Conservation (phyloP, 2,329 filamentous ascomycete genomes). For the Talaromyces atroroseus region DNA sequence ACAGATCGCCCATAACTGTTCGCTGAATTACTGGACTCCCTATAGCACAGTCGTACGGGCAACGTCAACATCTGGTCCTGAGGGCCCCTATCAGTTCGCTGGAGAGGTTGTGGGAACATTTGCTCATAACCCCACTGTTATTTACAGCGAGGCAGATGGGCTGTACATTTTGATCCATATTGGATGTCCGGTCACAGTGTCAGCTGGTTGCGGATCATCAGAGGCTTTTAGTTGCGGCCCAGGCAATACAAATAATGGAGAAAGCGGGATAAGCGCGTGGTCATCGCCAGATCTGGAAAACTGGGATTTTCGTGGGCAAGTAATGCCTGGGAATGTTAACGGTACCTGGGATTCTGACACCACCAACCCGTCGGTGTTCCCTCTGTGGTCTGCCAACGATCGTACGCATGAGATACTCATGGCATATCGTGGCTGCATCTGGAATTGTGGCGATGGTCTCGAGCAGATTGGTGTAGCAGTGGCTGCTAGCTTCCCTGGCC, state of each 20-base stretch:
- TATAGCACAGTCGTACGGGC: slow-evolving; percentile 44
- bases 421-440: slow-evolving; percentile 15
- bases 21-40: slow-evolving; percentile 45
- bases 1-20: slow-evolving; percentile 44
- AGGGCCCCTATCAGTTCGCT: slow-evolving; percentile 42
- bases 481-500: slow-evolving; percentile 12
- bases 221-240: slow-evolving; percentile 14
- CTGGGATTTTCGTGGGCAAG: slow-evolving; percentile 12
- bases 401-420: slow-evolving; percentile 8
- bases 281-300: slow-evolving; percentile 11
- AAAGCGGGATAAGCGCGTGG: slow-evolving; percentile 15
- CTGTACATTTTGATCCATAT: slow-evolving; percentile 45
- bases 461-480: slow-evolving; percentile 16
- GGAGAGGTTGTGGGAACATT: slow-evolving; percentile 40
- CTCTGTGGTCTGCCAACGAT: slow-evolving; percentile 1
- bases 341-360: slow-evolving; percentile 14
- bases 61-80: slow-evolving; percentile 39
- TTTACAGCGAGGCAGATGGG: slow-evolving; percentile 42
- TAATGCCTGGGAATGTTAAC: slow-evolving; percentile 7
- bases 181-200: slow-evolving; percentile 30
- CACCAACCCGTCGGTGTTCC: slow-evolving; percentile 14
- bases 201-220: slow-evolving; percentile 16
- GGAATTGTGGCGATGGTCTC: slow-evolving; percentile 11
- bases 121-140: slow-evolving; percentile 43
- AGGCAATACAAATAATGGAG: slow-evolving; percentile 13